These are phyloP conservation scores for Cercospora sp. DNA, from an alignment of 2,329 filamentous ascomycete species.

Conservation along the genomic window DNA sequence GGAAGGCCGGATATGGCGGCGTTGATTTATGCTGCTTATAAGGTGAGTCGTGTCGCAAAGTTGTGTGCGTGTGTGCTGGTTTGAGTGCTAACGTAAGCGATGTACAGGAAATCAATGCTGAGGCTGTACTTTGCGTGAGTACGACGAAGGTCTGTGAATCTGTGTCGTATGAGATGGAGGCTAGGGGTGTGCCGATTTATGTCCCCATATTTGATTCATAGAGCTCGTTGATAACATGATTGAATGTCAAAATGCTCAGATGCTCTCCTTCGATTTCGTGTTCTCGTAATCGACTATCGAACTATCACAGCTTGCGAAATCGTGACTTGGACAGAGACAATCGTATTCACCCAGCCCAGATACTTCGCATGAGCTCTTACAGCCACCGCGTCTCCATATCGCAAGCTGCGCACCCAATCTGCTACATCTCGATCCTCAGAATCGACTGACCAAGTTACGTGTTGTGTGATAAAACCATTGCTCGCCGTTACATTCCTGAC, in stretches of 20 bases:
- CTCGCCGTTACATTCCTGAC: background rate
- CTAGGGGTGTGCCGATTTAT: background rate
- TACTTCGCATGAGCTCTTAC: background rate
- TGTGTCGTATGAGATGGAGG: background rate
- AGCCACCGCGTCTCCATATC: background rate
- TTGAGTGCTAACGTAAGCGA: background rate
- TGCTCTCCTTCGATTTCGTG: background rate
- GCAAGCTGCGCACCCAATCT: background rate
- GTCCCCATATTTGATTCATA: background rate
- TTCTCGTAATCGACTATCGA: background rate
- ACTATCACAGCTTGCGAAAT: background rate
- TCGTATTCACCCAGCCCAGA: background rate
- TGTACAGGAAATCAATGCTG: slow-evolving; percentile 42
- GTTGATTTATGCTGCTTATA: slow-evolving; percentile 54
- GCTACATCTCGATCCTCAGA: background rate
- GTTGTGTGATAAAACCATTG: background rate
- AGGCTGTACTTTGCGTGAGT: slow-evolving; percentile 72
- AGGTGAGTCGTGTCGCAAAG: slow-evolving; percentile 35
- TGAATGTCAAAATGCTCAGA: background rate
- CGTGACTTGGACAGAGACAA: background rate
- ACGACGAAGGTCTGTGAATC: slow-evolving; percentile 38
- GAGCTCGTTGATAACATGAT: background rate
- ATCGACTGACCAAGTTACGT: background rate
- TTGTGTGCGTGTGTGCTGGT: background rate
- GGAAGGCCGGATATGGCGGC: slow-evolving; percentile 64